Base-by-base conservation (phyloP, 1,284 basidiomycete species). In the Ustilago nuda region DNA sequence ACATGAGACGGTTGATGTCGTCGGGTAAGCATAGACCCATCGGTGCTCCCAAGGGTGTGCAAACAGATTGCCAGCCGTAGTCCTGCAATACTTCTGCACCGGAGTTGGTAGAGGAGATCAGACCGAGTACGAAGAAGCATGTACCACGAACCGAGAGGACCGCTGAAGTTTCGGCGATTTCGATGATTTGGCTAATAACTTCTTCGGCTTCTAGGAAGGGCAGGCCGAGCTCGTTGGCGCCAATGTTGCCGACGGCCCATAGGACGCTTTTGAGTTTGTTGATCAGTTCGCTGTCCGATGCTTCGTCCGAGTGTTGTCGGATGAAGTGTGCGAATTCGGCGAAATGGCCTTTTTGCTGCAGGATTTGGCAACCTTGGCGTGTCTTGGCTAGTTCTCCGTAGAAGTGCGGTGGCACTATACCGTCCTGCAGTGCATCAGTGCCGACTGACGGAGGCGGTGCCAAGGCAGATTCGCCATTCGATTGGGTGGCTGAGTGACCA, bases 331-430 rank as follows among this genome's bases (percentile, higher is more conserved):
- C 92, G 85, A 98, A 98, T 68, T 96, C 94, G 8, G 89, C 86
- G 82, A 99, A 95, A 83, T 99, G 94, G 0, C 94, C 94, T 80
- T 93, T 94, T 69, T 95, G 93, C 61, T 91, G 90, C 50, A 99
- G 87, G 13, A 96, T 91, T 82, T 93, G 92, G 85, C 95, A 96
- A 0, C 97, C 97, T 61, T 95, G 91, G 56, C 92, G 92, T 1
- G 97, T 99, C 86, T 98, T 98, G 51, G 94, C 92, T 88, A 99
- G 93, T 85, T 98, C 95, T 27, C 96, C 95, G 80, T 98, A 97
- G 87, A 99, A 98, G 85, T 99, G 96, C 4, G 93, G 91, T 1
- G 97, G 97, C 1, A 94, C 92, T 2, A 92, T 91, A 13, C 93
- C 93, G 62, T 96, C 94, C 72, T 69, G 61, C 13, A 66, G 17